phyloP scores from a whole-genome alignment of 2,329 filamentous ascomycete species.

The Calonectria pseudoturangicola region DNA sequence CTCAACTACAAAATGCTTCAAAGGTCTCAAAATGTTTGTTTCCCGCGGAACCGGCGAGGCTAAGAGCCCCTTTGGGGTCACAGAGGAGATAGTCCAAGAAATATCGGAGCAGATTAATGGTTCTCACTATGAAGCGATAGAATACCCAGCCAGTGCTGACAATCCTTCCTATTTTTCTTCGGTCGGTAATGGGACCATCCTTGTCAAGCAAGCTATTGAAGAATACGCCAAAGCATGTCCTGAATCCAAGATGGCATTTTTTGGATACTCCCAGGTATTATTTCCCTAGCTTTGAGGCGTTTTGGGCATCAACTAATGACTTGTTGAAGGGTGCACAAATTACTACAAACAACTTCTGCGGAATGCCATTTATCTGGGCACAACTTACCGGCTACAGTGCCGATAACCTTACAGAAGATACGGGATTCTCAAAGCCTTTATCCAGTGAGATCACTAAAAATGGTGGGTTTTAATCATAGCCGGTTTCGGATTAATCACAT shows the following conservation, averaged over 20 bases:
- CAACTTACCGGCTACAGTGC: background rate
- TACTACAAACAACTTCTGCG: background rate
- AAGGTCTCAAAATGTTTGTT: constrained; percentile 1
- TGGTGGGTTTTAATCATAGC: background rate
- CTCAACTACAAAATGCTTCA: background rate
- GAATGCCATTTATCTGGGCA: background rate
- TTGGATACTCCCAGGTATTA: constrained; percentile 3
- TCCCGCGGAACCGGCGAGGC: background rate
- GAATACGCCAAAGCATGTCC: constrained; percentile 3
- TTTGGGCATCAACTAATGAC: too few relatives aligned
- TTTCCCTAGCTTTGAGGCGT: too few relatives aligned
- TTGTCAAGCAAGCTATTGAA: background rate
- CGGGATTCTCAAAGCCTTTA: constrained; percentile 4
- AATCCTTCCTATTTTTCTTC: background rate
- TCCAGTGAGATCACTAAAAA: background rate
- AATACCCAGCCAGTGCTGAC: background rate
- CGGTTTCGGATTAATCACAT: background rate
- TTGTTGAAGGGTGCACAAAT: background rate
- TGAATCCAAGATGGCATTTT: constrained; percentile 2
- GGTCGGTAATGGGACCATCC: background rate
- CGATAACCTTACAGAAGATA: background rate
- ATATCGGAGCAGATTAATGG: background rate
- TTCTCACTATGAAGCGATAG: background rate
- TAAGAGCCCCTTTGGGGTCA: background rate
- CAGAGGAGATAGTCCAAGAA: background rate